Percentiles rank a stretch among this genome's conserved stretches.
These are phyloP conservation scores for Herpetospermum pedunculosum DNA, from an alignment of 306 rosid species.

Conservation along the genomic window DNA sequence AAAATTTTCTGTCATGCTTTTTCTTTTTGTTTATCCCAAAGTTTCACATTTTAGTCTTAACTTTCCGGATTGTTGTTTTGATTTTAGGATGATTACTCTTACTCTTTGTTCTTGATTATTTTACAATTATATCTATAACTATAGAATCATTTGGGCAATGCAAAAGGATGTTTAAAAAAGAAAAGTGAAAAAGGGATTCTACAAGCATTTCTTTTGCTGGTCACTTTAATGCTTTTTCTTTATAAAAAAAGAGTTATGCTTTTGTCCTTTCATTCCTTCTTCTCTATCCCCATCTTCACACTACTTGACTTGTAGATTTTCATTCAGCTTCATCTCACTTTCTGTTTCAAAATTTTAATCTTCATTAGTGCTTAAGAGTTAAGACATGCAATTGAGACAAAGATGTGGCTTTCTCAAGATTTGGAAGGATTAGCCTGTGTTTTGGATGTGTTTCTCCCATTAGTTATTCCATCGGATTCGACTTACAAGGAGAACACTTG, in stretches of 20 bases:
- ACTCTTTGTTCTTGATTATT: not conserved
- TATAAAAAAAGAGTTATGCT: constrained; percentile 23
- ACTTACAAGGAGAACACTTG: not conserved
- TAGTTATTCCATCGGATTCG: not conserved
- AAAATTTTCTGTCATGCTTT: not conserved
- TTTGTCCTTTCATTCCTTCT: constrained; percentile 17
- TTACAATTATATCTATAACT: not conserved
- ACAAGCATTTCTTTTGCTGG: constrained; percentile 18
- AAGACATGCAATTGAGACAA: constrained; percentile 11
- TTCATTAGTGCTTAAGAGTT: not conserved
- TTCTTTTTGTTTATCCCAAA: not conserved
- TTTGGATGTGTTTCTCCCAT: not conserved
- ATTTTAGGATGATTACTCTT: not conserved
- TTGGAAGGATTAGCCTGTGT: not conserved
- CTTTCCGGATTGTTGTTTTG: not conserved
- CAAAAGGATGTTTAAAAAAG: not conserved
- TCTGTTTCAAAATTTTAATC: not conserved
- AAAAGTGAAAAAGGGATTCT: constrained; percentile 15
- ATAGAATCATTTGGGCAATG: not conserved
- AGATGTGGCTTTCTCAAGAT: not conserved
- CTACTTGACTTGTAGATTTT: constrained; percentile 1
- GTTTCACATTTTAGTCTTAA: not conserved
- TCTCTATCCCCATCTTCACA: not conserved
- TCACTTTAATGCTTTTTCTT: constrained; percentile 22
- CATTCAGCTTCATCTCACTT: not conserved